Base-by-base conservation (phyloP, 139 green algal species). In the Chlorella sp. region DNA sequence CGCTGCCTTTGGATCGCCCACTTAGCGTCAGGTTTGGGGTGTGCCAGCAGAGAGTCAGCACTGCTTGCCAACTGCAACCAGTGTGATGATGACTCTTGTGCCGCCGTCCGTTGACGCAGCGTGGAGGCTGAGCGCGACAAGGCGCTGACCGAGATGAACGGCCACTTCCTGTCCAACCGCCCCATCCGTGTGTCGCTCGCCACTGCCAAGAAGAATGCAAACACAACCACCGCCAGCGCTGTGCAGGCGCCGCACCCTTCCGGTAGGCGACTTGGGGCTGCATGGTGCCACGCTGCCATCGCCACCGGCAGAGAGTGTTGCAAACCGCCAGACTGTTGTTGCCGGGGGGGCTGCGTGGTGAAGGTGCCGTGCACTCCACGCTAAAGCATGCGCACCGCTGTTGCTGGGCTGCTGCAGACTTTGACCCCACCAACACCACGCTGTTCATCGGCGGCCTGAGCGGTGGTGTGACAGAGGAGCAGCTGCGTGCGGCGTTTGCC, bases 381-480 rank as follows among this genome's bases (percentile, higher is more conserved):
- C 11, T 1, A 9, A 6, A 30, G 32, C 1, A 11, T 43, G 32
- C 32, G 7, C 36, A 26, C 84, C 86, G 51, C 83, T 54, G 2
- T 11, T 60, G 16, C 24, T 60, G 51, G 51, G 8, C 13, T 26
- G 8, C 73, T n/a, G 84, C 87, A 69, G 94, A 96, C 68, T 80
- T 90, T 38, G 95, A 98, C 85, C 91, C 92, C 9, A 93, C 88
- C 75, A 98, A 98, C 87, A 98, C 95, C n/a, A 98, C 95, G 3
- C 89, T 98, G 13, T 98, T 98, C 84, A 94, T 98, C 56, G 95
- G 95, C 1, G 93, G 92, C 22, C 86, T 97, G 19, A 87, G 74
- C 54, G 44, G 88, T 7, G 80, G 58, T 8, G 92, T 94, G 75
- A 93, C 81, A 0, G 96, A 99, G 85, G 93, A 97, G 0, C 82